Base-by-base conservation (phyloP, 2,329 filamentous ascomycete species). In the Orbilia ellipsospora region DNA sequence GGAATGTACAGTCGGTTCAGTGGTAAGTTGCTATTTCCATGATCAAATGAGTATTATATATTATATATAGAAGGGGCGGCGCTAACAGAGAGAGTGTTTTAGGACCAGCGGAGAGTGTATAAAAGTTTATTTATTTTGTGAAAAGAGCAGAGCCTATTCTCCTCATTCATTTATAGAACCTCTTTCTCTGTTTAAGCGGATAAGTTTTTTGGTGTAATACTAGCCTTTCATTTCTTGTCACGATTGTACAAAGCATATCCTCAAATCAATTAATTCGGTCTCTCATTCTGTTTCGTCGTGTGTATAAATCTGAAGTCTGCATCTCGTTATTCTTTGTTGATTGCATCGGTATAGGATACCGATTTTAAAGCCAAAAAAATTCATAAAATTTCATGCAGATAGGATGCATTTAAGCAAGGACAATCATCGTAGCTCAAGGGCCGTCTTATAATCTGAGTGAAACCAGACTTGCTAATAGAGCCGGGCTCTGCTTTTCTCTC, bases 1-100 rank as follows among this genome's bases (percentile, higher is more conserved):
- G 70, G 70, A 23, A 74, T 74, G 70, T 74, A 74, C 18, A 74
- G 70, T 74, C 70, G 70, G 44, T 74, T 74, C 45, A 74, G 70
- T 50, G 70, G 70, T 74, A 52, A 68, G 70, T 73, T 28, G 13
- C 16, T 6, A 31, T 52, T 36, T 1, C 12, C 4, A 4, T 31
- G 6, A 57, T 16, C 3, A 36, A 36, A n/a, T n/a, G n/a, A 6
- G 31, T 36, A 36, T 36, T 54, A 8, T 6, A 51, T 16, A 31
- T 15, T 6, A 23, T 45, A 18, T 20, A 28, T 4, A 31, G 6
- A 16, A 1, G n/a, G 36, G 36, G 51, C 52, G 50, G 54, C 13
- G 28, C 55, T 73, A 62, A 73, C 36, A 3, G 44, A 15, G 16
- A 12, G 40, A 2, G 7, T 20, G 51, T 62, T 61, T 6, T 28